Percentiles rank a stretch among this genome's conserved stretches.
Evolutionary conservation across 2,329 filamentous ascomycete genomes (phyloP).

Genomic region (Ceratocystis papillata): DNA sequence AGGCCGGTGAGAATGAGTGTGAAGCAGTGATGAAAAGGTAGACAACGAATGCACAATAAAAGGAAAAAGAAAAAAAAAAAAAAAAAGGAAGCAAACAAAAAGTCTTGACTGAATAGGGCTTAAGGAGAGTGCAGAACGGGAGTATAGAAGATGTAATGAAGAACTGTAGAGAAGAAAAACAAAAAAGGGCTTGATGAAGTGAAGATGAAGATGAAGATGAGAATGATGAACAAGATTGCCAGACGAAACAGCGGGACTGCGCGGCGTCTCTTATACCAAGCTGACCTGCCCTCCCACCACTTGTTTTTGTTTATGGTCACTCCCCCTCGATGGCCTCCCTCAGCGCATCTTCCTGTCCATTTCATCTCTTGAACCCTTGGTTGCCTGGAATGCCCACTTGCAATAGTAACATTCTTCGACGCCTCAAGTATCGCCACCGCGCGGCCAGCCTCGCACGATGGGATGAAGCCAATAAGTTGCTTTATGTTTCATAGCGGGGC

Average conservation of each 20-base stretch:
- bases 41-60: no score
- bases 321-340: neutral
- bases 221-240: neutral
- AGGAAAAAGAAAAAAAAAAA: neutral
- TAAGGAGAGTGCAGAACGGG: neutral
- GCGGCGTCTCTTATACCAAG: constrained; percentile 1
- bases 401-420: constrained; percentile 8
- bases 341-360: neutral
- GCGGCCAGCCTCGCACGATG: neutral
- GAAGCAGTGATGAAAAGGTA: neutral
- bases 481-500: neutral
- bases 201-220: neutral
- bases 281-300: neutral
- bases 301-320: constrained; percentile 11
- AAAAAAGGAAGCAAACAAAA: no score
- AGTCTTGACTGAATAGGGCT: no score
- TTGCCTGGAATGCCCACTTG: constrained; percentile 7
- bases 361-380: neutral
- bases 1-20: no score
- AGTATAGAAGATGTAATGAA: neutral
- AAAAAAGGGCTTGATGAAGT: neutral
- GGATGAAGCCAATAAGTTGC: neutral
- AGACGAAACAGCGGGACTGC: neutral
- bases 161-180: neutral
- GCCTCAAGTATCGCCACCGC: neutral